Evolutionary conservation across 1,284 basidiomycete species (phyloP).

Genomic region (Ustilago xerochloae): DNA sequence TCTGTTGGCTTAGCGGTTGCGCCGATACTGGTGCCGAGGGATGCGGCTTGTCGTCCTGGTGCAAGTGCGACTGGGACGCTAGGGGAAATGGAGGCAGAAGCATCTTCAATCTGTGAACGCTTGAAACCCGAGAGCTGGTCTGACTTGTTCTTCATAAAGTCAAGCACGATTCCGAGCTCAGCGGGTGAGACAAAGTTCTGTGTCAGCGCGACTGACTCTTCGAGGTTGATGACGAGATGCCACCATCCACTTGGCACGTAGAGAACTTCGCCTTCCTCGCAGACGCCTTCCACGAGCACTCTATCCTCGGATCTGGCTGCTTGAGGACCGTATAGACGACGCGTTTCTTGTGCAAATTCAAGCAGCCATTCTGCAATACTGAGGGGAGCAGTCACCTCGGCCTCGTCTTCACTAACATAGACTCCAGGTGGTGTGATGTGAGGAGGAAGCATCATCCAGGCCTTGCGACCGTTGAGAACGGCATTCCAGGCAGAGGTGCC

Average conservation of each 20-base stretch:
- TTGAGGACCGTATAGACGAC: constrained; percentile 63
- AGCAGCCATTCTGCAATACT: constrained; percentile 70
- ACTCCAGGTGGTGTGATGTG: constrained; percentile 69
- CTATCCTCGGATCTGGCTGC: constrained; percentile 28
- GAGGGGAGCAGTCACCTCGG: constrained; percentile 68
- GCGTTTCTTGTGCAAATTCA: constrained; percentile 68
- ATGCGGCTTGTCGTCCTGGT: constrained; percentile 23
- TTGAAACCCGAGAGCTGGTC: constrained; percentile 70
- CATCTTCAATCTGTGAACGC: constrained; percentile 25
- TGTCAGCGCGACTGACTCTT: constrained; percentile 69
- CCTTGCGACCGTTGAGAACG: constrained; percentile 68
- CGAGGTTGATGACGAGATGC: constrained; percentile 63
- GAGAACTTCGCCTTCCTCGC: constrained; percentile 68
- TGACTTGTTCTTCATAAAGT: constrained; percentile 69
- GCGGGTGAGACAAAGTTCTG: constrained; percentile 70
- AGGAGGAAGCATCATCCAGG: constrained; percentile 70
- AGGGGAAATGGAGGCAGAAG: not conserved
- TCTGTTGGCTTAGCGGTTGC: not conserved
- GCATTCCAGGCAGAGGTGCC: constrained; percentile 70
- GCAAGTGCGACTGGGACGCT: constrained; percentile 11
- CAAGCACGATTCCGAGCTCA: constrained; percentile 69
- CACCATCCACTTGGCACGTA: constrained; percentile 68
- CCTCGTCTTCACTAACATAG: constrained; percentile 68
- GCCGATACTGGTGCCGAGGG: constrained; percentile 1
- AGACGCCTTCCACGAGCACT: constrained; percentile 69